These are phyloP conservation scores for Phyllosticta capitalensis DNA, from an alignment of 2,329 filamentous ascomycete species.

Conservation along the genomic window DNA sequence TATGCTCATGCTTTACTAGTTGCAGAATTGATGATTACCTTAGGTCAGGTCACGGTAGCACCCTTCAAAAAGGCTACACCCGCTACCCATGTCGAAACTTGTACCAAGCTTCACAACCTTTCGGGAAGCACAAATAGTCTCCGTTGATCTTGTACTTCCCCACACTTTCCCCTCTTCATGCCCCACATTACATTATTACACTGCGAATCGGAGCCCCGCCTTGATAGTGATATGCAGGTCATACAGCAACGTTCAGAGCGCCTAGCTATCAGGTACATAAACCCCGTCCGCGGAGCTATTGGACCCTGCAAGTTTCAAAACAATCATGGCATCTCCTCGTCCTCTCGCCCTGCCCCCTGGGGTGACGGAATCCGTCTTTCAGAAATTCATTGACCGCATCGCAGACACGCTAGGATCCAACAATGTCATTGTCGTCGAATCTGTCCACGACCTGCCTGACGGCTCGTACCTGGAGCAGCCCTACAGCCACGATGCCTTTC, in stretches of 20 bases:
- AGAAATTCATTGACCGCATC: neutral
- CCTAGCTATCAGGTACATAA: neutral
- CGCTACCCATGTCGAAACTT: neutral
- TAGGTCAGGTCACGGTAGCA: neutral
- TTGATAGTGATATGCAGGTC: neutral
- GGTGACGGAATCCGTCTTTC: neutral
- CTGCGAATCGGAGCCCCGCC: neutral
- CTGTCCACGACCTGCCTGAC: slow-evolving; percentile 12
- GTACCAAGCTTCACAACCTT: neutral
- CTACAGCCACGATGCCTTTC: slow-evolving; percentile 31
- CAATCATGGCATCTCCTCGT: neutral
- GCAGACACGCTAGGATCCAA: neutral
- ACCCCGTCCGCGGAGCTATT: neutral
- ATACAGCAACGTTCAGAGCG: neutral
- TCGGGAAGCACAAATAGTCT: neutral
- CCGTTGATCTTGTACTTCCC: neutral
- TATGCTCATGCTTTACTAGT: neutral
- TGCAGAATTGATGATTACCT: neutral
- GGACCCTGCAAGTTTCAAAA: neutral
- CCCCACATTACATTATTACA: neutral
- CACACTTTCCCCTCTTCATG: neutral
- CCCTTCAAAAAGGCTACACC: neutral
- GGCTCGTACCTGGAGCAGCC: slow-evolving; percentile 16
- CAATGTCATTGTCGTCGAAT: slow-evolving; percentile 8
- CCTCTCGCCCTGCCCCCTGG: slow-evolving; percentile 6